phyloP scores from a whole-genome alignment of 345 rosid genomes.

The Gossypium mustelinum region DNA sequence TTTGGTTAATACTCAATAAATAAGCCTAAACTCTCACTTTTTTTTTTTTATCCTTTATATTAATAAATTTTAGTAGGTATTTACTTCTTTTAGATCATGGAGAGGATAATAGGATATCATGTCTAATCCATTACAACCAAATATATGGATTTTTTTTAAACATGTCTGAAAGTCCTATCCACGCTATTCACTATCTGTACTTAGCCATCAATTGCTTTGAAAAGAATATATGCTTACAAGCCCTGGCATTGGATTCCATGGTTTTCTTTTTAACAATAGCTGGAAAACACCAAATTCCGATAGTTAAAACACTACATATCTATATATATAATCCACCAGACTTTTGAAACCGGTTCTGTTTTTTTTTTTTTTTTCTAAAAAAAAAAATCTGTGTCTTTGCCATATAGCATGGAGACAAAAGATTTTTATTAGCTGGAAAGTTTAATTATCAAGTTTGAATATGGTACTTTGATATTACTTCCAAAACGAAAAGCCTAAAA shows the following conservation, averaged over 20 bases:
- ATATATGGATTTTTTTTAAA: background rate
- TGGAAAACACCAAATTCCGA: background rate
- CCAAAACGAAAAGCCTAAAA: background rate
- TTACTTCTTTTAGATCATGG: background rate
- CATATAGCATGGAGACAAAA: background rate
- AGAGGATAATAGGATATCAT: background rate
- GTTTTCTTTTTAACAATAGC: background rate
- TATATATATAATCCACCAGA: background rate
- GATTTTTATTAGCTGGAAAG: background rate
- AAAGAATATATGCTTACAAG: background rate
- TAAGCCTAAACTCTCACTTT: background rate
- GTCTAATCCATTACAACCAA: slow-evolving; percentile 17
- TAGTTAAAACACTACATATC: background rate
- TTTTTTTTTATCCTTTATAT: too few species aligned
- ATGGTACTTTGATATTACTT: background rate
- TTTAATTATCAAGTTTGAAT: background rate
- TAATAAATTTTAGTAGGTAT: too few species aligned
- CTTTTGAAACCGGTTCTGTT: background rate
- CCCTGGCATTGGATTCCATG: background rate
- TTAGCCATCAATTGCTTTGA: slow-evolving; percentile 23
- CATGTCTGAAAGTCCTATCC: slow-evolving; percentile 28
- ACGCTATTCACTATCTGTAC: slow-evolving; percentile 13
- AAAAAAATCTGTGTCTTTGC: background rate
- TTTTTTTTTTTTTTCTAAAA: background rate
- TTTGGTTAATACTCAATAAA: slow-evolving; percentile 12